These are phyloP conservation scores for Leucocoprinus gongylophorus DNA, from an alignment of 1,284 basidiomycete genomes.

Conservation along the genomic window DNA sequence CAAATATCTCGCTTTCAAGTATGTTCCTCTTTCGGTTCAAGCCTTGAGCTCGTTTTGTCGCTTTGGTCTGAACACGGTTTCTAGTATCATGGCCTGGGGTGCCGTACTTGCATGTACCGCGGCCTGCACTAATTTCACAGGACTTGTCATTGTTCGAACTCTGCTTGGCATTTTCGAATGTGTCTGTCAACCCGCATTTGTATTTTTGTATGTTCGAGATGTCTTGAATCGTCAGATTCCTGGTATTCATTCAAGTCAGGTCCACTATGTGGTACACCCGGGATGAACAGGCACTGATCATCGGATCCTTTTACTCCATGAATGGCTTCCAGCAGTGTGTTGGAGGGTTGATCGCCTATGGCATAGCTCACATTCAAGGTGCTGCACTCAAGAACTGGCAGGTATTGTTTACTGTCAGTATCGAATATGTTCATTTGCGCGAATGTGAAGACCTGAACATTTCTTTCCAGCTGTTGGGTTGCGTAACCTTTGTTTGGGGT, in stretches of 20 bases:
- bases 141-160: slow-evolving; percentile 41
- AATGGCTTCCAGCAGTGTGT: slow-evolving; percentile 49
- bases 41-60: too few relatives aligned
- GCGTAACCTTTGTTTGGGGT: slow-evolving; percentile 42
- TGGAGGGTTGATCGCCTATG: slow-evolving; percentile 46
- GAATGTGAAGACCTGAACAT: background rate
- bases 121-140: slow-evolving; percentile 40
- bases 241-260: slow-evolving; percentile 17
- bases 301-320: slow-evolving; percentile 45
- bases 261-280: slow-evolving; percentile 50
- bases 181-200: slow-evolving; percentile 45
- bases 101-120: slow-evolving; percentile 43
- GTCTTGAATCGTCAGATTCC: background rate
- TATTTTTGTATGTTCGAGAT: slow-evolving; percentile 27
- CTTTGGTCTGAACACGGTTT: background rate
- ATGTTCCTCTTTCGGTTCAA: slow-evolving; percentile 10
- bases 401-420: slow-evolving; percentile 40
- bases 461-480: slow-evolving; percentile 34
- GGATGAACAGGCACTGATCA: slow-evolving; percentile 44
- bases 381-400: slow-evolving; percentile 45
- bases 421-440: background rate
- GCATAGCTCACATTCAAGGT: slow-evolving; percentile 39
- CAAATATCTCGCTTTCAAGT: slow-evolving; percentile 43
- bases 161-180: slow-evolving; percentile 45
- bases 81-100: slow-evolving; percentile 42